Evolutionary conservation across 495 filamentous ascomycete species (phyloP).

Genomic region (Trichoderma orchidacearum): DNA sequence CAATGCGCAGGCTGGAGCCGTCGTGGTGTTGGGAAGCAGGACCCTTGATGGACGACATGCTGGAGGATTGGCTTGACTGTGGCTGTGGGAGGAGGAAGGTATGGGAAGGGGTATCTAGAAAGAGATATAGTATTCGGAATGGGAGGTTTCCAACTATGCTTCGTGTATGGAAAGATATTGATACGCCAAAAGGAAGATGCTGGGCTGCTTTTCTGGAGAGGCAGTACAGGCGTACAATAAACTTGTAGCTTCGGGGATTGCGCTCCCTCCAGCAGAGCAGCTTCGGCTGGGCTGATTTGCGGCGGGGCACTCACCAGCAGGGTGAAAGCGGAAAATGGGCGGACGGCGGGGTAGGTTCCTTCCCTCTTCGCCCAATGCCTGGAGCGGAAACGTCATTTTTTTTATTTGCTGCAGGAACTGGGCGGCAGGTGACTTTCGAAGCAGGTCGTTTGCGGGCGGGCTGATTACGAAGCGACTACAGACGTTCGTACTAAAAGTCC

Average conservation of each 20-base stretch:
- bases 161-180: no score
- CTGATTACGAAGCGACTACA: neutral
- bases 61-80: neutral
- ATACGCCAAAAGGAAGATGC: no score
- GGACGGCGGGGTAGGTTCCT: constrained; percentile 1
- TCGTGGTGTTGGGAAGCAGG: constrained; percentile 32
- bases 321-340: constrained; percentile 1
- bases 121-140: no score
- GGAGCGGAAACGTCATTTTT: neutral
- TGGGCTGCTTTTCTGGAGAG: no score
- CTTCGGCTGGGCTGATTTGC: neutral
- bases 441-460: neutral
- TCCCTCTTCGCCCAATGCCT: no score
- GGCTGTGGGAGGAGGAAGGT: neutral
- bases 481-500: no score
- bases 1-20: constrained; percentile 76
- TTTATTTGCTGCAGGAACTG: neutral
- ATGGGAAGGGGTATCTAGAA: neutral
- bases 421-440: neutral
- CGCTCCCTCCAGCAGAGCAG: no score
- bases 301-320: neutral
- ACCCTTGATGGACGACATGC: constrained; percentile 27
- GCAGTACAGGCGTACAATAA: no score
- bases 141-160: no score
- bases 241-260: no score